Percentiles rank a stretch among this genome's conserved stretches.
Evolutionary conservation across 345 rosid genomes (phyloP).

Genomic region (Garcia nutans): DNA sequence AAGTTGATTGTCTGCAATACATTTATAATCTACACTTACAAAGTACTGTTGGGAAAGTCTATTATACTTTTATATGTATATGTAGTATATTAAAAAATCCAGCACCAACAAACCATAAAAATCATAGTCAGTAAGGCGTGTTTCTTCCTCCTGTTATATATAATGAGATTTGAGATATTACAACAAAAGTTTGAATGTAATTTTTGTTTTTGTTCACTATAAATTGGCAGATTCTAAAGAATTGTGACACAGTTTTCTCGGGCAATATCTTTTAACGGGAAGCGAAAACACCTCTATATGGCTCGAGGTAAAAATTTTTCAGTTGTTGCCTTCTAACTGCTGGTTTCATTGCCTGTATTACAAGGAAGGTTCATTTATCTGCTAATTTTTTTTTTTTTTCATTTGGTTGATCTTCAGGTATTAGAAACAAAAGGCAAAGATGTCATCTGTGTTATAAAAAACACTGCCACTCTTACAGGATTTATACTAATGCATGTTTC

Average conservation of each 20-base stretch:
- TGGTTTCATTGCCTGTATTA: neutral
- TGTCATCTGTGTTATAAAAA: conserved; percentile 32
- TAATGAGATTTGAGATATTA: too few relatives aligned
- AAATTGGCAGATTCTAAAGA: conserved; percentile 32
- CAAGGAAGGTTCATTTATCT: neutral
- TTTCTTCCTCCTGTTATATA: too few relatives aligned
- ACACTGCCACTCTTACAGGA: conserved; percentile 35
- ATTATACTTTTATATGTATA: too few relatives aligned
- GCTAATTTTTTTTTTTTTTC: neutral
- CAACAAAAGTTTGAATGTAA: too few relatives aligned
- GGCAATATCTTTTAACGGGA: conserved; percentile 42
- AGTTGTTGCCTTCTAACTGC: neutral
- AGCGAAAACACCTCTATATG: conserved; percentile 36
- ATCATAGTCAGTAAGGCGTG: too few relatives aligned
- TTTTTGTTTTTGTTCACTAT: neutral
- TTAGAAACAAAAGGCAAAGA: conserved; percentile 31
- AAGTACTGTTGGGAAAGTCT: too few relatives aligned
- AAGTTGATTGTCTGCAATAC: too few relatives aligned
- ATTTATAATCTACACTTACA: too few relatives aligned
- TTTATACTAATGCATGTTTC: conserved; percentile 33
- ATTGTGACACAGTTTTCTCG: conserved; percentile 35
- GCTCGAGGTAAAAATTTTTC: conserved; percentile 29
- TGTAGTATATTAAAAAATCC: too few relatives aligned
- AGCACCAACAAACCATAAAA: too few relatives aligned
- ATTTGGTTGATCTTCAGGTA: conserved; percentile 23